Conservation (phyloP, 164 flowering plant species). For the Magnolia changhungtana region DNA sequence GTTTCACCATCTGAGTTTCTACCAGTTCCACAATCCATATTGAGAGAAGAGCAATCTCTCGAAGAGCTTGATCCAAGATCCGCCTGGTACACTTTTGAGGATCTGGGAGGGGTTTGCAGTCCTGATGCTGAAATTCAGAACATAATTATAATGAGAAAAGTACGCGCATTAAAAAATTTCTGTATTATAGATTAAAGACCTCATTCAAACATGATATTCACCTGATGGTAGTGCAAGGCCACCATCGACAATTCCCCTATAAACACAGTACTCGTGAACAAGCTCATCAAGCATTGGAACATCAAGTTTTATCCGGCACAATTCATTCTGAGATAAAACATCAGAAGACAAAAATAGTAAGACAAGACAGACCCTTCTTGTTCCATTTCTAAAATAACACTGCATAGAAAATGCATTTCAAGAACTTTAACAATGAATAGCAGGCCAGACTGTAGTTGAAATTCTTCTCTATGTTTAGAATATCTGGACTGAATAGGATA, state of each 20-base stretch:
- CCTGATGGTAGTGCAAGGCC: constrained; percentile 30
- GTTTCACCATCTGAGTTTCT: constrained; percentile 53
- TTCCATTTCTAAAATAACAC: background rate
- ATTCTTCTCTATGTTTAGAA: too few relatives aligned
- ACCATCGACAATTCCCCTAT: constrained; percentile 88
- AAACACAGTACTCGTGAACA: constrained; percentile 90
- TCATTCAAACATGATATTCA: constrained; percentile 14
- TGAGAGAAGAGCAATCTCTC: constrained; percentile 30
- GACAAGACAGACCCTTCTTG: background rate
- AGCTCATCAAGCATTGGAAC: constrained; percentile 78
- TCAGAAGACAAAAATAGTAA: constrained; percentile 1
- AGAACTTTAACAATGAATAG: background rate
- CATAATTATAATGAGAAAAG: background rate
- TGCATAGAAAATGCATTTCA: background rate
- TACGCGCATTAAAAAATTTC: background rate
- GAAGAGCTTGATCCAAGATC: constrained; percentile 41
- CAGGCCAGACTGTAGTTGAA: background rate
- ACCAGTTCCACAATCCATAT: constrained; percentile 32
- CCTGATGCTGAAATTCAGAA: constrained; percentile 23
- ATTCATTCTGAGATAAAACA: constrained; percentile 61
- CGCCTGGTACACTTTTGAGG: constrained; percentile 23
- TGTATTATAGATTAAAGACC: background rate
- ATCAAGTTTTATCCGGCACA: constrained; percentile 84
- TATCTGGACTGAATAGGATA: too few relatives aligned
- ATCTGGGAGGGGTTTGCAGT: constrained; percentile 23